Conservation (phyloP, 2,329 filamentous ascomycete genomes). For the Cryphonectria radicalis region DNA sequence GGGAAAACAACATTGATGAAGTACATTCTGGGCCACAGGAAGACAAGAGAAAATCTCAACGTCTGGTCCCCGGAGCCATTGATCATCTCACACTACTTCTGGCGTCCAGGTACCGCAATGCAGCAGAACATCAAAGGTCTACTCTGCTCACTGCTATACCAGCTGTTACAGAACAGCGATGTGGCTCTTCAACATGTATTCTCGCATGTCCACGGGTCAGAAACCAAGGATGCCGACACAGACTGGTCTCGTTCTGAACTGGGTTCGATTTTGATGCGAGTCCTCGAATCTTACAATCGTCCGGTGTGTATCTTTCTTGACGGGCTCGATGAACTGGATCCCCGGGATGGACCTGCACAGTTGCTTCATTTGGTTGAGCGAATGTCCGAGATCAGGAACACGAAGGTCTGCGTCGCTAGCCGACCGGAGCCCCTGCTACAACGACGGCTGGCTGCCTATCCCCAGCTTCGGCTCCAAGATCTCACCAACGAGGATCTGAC, state of each 20-base stretch:
- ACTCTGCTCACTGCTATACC: not conserved
- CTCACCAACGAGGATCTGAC: not conserved
- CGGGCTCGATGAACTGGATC: not conserved
- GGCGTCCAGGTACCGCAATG: not conserved
- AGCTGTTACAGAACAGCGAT: not conserved
- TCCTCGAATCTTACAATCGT: not conserved
- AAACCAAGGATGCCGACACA: not conserved
- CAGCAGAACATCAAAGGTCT: not conserved
- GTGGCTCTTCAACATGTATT: not conserved
- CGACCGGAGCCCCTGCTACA: not conserved
- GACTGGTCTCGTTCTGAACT: not conserved
- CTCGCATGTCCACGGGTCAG: not conserved
- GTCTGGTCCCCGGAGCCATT: not conserved
- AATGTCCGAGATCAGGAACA: not conserved
- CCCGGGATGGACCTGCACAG: not conserved
- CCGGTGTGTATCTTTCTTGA: not conserved
- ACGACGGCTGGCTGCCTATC: not conserved
- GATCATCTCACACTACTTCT: not conserved
- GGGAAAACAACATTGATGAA: not conserved
- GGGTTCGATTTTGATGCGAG: not conserved
- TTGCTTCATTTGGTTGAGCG: not conserved
- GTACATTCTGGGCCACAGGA: not conserved
- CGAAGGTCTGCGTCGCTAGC: not conserved
- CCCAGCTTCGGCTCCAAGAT: not conserved
- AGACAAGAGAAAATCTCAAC: not conserved